Conservation (phyloP, 352 stramenopile species). For the Aphanomyces cochlioides region DNA sequence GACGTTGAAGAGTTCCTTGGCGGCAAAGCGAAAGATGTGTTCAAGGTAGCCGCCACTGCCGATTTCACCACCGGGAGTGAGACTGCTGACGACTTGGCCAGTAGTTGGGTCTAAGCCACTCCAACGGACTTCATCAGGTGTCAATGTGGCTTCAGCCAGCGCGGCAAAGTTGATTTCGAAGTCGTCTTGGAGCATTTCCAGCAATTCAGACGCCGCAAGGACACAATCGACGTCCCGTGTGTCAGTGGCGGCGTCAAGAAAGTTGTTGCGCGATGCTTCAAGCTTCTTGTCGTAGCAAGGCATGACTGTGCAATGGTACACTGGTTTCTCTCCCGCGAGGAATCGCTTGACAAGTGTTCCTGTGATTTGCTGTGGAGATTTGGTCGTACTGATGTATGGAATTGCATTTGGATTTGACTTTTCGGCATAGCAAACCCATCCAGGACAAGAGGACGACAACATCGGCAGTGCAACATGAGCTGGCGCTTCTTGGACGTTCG, state of each 20-base stretch:
- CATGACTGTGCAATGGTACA: slow-evolving; percentile 96
- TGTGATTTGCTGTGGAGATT: slow-evolving; percentile 94
- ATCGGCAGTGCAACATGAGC: slow-evolving; percentile 68
- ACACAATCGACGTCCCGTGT: slow-evolving; percentile 94
- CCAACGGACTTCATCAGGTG: slow-evolving; percentile 60
- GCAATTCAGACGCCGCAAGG: slow-evolving; percentile 80
- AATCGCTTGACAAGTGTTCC: slow-evolving; percentile 78
- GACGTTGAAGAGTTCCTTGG: slow-evolving; percentile 86
- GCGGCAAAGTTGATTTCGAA: slow-evolving; percentile 58
- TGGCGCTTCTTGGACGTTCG: slow-evolving; percentile 29
- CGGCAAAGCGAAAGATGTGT: slow-evolving; percentile 88
- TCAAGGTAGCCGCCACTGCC: slow-evolving; percentile 85
- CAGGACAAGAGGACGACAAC: slow-evolving; percentile 94
- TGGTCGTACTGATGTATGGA: slow-evolving; percentile 92
- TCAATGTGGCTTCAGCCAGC: slow-evolving; percentile 60
- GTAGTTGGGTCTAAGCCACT: slow-evolving; percentile 64
- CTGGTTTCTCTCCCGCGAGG: slow-evolving; percentile 50
- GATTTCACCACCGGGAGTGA: slow-evolving; percentile 28
- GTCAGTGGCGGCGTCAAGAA: slow-evolving; percentile 56
- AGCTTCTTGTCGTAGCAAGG: slow-evolving; percentile 99
- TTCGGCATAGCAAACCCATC: slow-evolving; percentile 97
- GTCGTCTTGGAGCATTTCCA: slow-evolving; percentile 55
- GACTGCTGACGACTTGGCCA: slow-evolving; percentile 44
- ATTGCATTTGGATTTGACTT: slow-evolving; percentile 94
- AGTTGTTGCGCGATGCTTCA: slow-evolving; percentile 92